Base-by-base conservation (phyloP, 768 basidiomycete species). In the Boletus sp. region DNA sequence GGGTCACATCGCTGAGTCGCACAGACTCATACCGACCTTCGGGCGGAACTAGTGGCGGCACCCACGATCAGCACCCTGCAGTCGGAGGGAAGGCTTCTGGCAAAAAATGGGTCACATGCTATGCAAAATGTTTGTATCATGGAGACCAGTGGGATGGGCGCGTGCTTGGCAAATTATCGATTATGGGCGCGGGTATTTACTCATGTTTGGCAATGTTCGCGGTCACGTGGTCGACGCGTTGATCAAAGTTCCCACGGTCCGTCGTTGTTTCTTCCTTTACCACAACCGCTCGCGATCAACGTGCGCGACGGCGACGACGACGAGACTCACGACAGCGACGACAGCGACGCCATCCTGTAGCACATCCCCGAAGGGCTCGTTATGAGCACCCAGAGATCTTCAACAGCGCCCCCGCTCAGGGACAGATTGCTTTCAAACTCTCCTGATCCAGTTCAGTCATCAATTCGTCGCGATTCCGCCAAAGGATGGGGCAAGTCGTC, bases 361-460 rank as follows among this genome's bases (percentile, higher is more conserved):
- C 29, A 32, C 42, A 15, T 28, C 44, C 6, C 10, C 17, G 0
- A 14, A 6, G n/a, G n/a, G 59, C 66, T 61, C 52, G 32, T 57
- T 30, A 72, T 72, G 72, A 72, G 65, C 60, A 20, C 69, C 5
- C 71, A 66, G 18, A 50, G 61, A 63, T 52, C 59, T 18, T 64
- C 60, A 11, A 35, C 56, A 50, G 80, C 77, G 54, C 77, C 83
- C 40, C 80, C 83, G 15, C 67, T 85, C 66, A 79, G 77, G 57
- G 84, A 87, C 64, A 79, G 82, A 57, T 77, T 82, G n/a, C 76
- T 82, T 62, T 82, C 81, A 54, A 85, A 85, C 61, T 78, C 85
- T 49, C 80, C 84, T 14, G 85, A 86, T 70, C 78, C 82, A 52
- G 81, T 84, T 66, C 85, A 85, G 67, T 81, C 79, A 32, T 83